phyloP scores from a whole-genome alignment of 2,329 filamentous ascomycete species.

The Diaporthe sp. region DNA sequence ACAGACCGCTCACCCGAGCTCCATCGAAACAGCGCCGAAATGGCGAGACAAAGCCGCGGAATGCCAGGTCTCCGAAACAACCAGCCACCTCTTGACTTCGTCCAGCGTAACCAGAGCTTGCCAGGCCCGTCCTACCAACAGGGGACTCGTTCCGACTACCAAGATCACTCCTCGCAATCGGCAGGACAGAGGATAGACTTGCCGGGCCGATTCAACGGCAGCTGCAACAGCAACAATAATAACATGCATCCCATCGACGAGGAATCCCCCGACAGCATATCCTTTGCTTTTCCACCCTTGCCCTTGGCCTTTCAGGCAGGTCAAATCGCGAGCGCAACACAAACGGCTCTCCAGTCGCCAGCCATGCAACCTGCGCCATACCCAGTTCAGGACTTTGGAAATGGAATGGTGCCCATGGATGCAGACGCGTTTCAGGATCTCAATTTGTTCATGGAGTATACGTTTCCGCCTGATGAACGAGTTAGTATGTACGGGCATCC shows the following conservation, averaged over 20 bases:
- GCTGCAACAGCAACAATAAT: too few relatives aligned
- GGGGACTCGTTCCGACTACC: background rate
- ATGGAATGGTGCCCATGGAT: background rate
- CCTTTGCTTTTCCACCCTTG: slow-evolving; percentile 47
- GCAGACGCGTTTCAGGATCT: background rate
- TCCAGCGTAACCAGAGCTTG: background rate
- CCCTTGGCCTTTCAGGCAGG: slow-evolving; percentile 44
- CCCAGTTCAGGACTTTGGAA: background rate
- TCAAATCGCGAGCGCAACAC: background rate
- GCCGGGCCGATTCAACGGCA: background rate
- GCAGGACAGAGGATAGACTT: too few relatives aligned
- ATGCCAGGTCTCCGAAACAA: background rate
- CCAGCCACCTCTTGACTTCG: background rate
- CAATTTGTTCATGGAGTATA: background rate
- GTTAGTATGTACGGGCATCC: slow-evolving; percentile 1
- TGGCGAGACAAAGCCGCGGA: background rate
- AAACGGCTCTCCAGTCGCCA: background rate
- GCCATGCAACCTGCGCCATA: background rate
- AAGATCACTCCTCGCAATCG: background rate
- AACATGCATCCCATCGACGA: background rate
- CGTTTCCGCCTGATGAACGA: background rate
- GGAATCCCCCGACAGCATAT: slow-evolving; percentile 43
- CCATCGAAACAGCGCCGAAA: background rate
- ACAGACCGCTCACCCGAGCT: background rate
- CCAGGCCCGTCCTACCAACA: background rate